Evolutionary conservation across 2,329 filamentous ascomycete genomes (phyloP).

Genomic region (Trichoderma hamatum): DNA sequence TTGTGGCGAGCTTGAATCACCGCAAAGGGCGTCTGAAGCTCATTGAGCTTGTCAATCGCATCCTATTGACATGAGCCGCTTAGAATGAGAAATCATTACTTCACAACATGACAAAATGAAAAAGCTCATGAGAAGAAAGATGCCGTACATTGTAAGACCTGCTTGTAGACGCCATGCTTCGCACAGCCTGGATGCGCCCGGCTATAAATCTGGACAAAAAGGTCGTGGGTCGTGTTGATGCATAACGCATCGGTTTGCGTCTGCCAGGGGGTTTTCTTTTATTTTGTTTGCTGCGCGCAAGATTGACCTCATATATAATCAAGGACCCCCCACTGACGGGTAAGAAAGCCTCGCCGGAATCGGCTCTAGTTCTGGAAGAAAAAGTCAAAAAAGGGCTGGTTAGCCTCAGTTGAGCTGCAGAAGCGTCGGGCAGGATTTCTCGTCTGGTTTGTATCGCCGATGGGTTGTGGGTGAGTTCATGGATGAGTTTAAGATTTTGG

Average conservation of each 20-base stretch:
- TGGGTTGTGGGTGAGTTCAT: not conserved
- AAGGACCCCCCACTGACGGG: conserved; percentile 5
- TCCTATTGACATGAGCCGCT: conserved; percentile 57
- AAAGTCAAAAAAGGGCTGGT: not conserved
- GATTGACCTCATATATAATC: conserved; percentile 12
- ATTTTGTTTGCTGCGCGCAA: not conserved
- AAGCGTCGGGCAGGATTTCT: not conserved
- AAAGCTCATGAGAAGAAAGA: not conserved
- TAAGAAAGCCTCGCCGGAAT: conserved; percentile 20
- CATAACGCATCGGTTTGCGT: conserved; percentile 40
- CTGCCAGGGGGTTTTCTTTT: not conserved
- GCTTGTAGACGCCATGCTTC: conserved; percentile 37
- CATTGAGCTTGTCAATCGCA: conserved; percentile 83
- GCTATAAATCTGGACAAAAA: conserved; percentile 32
- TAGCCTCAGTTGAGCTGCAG: not conserved
- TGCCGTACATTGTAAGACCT: conserved; percentile 42
- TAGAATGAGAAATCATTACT: not conserved
- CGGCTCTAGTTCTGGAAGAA: conserved; percentile 1
- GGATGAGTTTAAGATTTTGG: not conserved
- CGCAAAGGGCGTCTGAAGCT: conserved; percentile 84
- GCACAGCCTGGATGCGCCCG: conserved; percentile 27
- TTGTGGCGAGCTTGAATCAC: conserved; percentile 78
- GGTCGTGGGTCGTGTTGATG: conserved; percentile 35
- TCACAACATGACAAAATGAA: not conserved
- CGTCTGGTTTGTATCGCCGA: not conserved